Conservation (phyloP, 31 red algal species). For the Endocladia muricata region DNA sequence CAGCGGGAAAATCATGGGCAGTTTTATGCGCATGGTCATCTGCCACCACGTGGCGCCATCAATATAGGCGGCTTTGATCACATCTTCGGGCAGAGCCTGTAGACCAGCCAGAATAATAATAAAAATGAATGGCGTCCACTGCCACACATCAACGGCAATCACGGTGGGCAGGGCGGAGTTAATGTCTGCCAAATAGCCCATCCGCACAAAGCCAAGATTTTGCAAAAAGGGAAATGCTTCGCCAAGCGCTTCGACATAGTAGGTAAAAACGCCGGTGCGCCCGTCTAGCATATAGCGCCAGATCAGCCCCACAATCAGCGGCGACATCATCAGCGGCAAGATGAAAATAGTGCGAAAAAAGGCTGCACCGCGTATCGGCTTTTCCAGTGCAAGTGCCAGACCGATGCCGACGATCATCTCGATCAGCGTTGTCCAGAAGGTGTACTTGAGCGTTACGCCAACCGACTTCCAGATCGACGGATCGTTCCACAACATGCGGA, state of each 20-base stretch:
- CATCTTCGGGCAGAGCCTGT: neutral
- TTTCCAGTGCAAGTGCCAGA: neutral
- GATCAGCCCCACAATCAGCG: neutral
- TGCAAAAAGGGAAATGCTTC: no score
- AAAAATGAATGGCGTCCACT: neutral
- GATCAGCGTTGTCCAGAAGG: neutral
- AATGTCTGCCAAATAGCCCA: slow-evolving; percentile 5
- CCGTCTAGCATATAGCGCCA: neutral
- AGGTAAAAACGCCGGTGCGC: neutral
- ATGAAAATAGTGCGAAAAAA: neutral
- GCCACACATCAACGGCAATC: neutral
- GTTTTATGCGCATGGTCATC: no score
- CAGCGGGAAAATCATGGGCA: no score
- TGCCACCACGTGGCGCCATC: no score
- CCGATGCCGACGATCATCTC: neutral
- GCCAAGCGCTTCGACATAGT: neutral
- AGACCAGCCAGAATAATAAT: neutral
- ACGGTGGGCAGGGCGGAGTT: neutral
- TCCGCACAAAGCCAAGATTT: no score
- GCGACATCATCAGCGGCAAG: neutral
- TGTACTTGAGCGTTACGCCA: neutral
- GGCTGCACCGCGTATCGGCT: neutral
- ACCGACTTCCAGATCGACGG: neutral
- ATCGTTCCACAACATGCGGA: no score
- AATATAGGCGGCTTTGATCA: neutral